Evolutionary conservation across 208 protist genomes (phyloP).

Genomic region (Trypanosoma congolense): DNA sequence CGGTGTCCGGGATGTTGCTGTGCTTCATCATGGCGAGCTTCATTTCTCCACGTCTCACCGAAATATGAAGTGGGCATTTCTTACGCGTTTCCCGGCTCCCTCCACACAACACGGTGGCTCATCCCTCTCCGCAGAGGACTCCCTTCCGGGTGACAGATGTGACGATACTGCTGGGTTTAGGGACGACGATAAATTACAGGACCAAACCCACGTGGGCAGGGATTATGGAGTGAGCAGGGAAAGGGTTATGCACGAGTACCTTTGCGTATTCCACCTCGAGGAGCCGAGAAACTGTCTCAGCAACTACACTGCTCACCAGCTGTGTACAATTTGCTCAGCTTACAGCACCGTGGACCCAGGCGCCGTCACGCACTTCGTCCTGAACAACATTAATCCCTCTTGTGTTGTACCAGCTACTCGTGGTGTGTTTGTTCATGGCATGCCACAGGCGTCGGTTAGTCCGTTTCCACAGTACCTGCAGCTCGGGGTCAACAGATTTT

Average conservation of each 20-base stretch:
- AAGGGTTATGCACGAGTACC: conserved; percentile 39
- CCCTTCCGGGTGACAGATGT: conserved; percentile 8
- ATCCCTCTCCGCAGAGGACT: neutral
- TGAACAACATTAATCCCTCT: conserved; percentile 47
- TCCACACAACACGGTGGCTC: neutral
- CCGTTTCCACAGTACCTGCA: conserved; percentile 19
- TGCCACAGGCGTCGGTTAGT: conserved; percentile 20
- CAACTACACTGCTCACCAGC: conserved; percentile 45
- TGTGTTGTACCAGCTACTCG: conserved; percentile 38
- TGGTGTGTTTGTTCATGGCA: conserved; percentile 66
- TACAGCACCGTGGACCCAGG: conserved; percentile 44
- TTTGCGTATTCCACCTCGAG: conserved; percentile 77
- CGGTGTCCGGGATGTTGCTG: conserved; percentile 52
- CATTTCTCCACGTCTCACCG: conserved; percentile 55
- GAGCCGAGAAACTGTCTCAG: conserved; percentile 53
- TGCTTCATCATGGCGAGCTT: conserved; percentile 41
- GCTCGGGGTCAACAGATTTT: conserved; percentile 31
- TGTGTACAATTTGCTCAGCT: conserved; percentile 51
- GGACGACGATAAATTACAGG: neutral
- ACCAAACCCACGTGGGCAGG: neutral
- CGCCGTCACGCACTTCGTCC: conserved; percentile 43
- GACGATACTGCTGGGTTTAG: neutral
- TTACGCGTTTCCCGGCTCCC: conserved; percentile 40
- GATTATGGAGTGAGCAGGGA: neutral
- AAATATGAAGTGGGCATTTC: conserved; percentile 55